Base-by-base conservation (phyloP, 192 early-diverging fungal species). In the Backusella mclennaniae region DNA sequence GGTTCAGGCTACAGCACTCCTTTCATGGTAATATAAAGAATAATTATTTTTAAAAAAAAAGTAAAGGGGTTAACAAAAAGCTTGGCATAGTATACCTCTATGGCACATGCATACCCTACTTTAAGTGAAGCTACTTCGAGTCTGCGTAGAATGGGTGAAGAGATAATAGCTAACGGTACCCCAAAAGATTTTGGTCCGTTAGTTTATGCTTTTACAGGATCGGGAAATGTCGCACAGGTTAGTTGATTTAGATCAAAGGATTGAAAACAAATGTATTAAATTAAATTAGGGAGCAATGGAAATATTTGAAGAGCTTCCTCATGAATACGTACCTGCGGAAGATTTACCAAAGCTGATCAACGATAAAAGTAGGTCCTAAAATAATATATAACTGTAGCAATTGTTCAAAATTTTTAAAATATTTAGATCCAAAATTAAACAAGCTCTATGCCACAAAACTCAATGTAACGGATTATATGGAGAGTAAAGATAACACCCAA, bases 1-100 rank as follows among this genome's bases (percentile, higher is more conserved):
- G 96, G 95, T 3, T 80, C 93, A 6, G 98, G 97, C 2, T 96
- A 96, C 82, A 95, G 94, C 79, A 96, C 93, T 66, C 96, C 98
- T n/a, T 97, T 99, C 79, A 86, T 98, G 84, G 90, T 91, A 89
- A 73, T 49, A 46, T 42, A 39, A 3, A 3, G 29, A 21, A 35
- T 23, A 66, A 29, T 2, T 46, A n/a, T 11, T 33, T 33, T 29
- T n/a, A 36, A 5, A 38, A 21, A 67, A n/a, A 21, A 67, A n/a
- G 19, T 33, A 67, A 17, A 44, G 33, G 14, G 15, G 7, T 29
- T 72, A 39, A 41, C n/a, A 26, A 8, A 66, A 26, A 7, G 4
- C 21, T 15, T 72, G 21, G 53, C 31, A 49, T 49, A 89, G 89
- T 86, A 93, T 74, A 86, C 90, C 56, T 88, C 87, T 36, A 93